Conservation (phyloP, 768 basidiomycete genomes). For the Inosperma sp. region DNA sequence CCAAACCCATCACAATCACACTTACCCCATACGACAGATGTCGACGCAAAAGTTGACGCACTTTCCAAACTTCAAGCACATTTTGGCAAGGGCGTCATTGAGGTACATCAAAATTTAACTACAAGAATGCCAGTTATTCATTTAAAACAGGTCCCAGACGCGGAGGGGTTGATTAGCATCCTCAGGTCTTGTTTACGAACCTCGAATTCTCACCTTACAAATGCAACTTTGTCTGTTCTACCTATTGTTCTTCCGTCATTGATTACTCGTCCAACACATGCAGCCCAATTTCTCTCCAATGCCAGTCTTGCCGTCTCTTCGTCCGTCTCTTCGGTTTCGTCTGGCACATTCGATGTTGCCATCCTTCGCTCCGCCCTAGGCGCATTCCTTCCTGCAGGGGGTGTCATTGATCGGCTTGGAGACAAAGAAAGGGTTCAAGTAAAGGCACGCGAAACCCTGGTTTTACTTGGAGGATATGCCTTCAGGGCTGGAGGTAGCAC, state of each 20-base stretch:
- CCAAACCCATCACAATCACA: conserved; percentile 5
- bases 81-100: conserved; percentile 59
- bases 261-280: conserved; percentile 37
- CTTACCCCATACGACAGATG: conserved; percentile 55
- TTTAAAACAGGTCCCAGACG: conserved; percentile 56
- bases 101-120: conserved; percentile 43
- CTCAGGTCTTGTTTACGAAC: conserved; percentile 75
- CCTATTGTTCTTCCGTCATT: conserved; percentile 63
- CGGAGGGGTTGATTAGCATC: conserved; percentile 62
- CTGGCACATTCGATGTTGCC: conserved; percentile 46
- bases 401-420: conserved; percentile 77
- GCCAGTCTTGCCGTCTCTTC: conserved; percentile 51
- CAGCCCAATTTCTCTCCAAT: conserved; percentile 23
- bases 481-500: conserved; percentile 51
- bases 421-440: conserved; percentile 72
- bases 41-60: conserved; percentile 77
- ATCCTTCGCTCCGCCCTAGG: conserved; percentile 63
- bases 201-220: conserved; percentile 76
- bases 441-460: conserved; percentile 73
- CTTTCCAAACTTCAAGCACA: conserved; percentile 71
- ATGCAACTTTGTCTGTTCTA: conserved; percentile 68
- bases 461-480: conserved; percentile 67
- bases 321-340: conserved; percentile 39
- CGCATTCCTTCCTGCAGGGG: conserved; percentile 70
- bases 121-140: not conserved